Percentiles rank a stretch among this genome's conserved stretches.
Conservation (phyloP, 2,329 filamentous ascomycete species). For the Aurifilum marmelostoma region DNA sequence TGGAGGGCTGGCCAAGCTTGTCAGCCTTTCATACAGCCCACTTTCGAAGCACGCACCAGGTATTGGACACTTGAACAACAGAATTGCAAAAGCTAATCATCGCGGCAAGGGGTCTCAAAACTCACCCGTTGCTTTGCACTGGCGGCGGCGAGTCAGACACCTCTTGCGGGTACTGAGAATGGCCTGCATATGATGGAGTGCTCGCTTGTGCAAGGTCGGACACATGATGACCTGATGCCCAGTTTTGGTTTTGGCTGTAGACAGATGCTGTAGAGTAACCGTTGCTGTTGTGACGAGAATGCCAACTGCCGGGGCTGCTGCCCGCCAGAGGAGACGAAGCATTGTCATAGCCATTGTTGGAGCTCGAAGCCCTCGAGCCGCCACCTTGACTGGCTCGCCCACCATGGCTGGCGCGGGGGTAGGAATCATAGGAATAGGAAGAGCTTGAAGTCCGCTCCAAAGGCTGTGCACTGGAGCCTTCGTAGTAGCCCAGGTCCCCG, state of each 20-base stretch:
- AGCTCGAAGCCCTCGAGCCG: constrained; percentile 13
- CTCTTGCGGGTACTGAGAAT: constrained; percentile 2
- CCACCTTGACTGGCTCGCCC: constrained; percentile 23
- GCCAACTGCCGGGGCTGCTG: not conserved
- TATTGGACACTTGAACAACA: not conserved
- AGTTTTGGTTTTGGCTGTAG: not conserved
- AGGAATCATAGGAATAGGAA: not conserved
- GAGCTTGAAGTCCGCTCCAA: constrained; percentile 1
- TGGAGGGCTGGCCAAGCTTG: not conserved
- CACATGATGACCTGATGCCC: not conserved
- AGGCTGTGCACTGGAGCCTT: not conserved
- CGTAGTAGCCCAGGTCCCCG: not conserved
- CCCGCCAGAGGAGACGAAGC: not conserved
- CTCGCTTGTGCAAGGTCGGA: not conserved
- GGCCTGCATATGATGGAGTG: not conserved
- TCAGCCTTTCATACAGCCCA: not conserved
- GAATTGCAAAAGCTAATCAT: not conserved
- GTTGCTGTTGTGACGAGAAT: not conserved
- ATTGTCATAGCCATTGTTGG: not conserved
- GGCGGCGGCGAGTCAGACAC: not conserved
- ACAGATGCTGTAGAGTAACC: not conserved
- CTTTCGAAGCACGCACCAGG: not conserved
- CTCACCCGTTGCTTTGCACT: constrained; percentile 19
- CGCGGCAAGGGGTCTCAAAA: not conserved
- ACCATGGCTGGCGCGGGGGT: constrained; percentile 1